Conservation (phyloP, 148 eudicot genomes). For the Fallopia convolvulus region DNA sequence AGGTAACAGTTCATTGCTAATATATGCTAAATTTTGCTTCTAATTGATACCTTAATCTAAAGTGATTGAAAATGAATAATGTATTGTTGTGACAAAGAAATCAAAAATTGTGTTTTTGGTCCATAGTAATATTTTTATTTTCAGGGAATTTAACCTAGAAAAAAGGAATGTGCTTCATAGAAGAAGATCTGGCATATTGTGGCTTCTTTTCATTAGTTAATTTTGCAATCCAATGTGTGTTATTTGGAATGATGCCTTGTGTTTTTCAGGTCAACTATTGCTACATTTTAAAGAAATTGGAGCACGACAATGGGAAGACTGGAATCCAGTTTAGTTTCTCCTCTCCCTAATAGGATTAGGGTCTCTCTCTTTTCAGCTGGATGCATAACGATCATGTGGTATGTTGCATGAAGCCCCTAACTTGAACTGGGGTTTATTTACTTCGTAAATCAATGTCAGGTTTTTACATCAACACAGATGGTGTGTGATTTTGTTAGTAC, state of each 20-base stretch:
- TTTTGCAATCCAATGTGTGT: not conserved
- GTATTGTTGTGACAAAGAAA: not conserved
- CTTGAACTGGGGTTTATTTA: not conserved
- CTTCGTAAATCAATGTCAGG: not conserved
- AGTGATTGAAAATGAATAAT: not conserved
- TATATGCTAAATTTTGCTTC: not conserved
- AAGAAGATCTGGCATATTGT: not conserved
- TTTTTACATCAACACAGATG: not conserved
- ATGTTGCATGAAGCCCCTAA: not conserved
- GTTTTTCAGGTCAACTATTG: constrained; percentile 74
- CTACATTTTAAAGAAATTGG: constrained; percentile 56
- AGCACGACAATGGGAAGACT: constrained; percentile 77
- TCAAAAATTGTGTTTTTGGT: not conserved
- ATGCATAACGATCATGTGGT: not conserved
- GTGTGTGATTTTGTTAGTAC: constrained; percentile 4
- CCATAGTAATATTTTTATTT: not conserved
- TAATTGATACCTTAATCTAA: not conserved
- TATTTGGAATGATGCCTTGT: not conserved
- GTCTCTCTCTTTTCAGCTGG: not conserved
- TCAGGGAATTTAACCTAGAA: not conserved
- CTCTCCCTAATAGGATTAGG: constrained; percentile 32
- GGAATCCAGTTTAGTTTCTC: constrained; percentile 90
- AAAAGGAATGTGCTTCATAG: not conserved
- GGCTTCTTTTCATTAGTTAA: not conserved
- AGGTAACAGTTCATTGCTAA: constrained; percentile 34